These are phyloP conservation scores for Apostasia shenzhenica DNA, from an alignment of 106 monocot genomes.

Conservation along the genomic window DNA sequence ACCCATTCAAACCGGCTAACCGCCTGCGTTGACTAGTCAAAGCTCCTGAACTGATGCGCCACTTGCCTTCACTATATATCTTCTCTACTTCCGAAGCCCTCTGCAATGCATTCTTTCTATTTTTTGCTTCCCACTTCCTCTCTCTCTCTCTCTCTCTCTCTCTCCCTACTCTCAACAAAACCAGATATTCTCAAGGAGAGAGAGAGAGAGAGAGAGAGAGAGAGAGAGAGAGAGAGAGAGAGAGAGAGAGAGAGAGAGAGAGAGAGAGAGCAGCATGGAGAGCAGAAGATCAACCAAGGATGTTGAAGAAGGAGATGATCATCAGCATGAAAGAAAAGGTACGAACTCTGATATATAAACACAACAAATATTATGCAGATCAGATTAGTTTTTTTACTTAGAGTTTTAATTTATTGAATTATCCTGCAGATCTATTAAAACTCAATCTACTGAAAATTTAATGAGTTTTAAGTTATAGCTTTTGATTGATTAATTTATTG, in stretches of 20 bases:
- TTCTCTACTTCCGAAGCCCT: neutral
- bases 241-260: neutral
- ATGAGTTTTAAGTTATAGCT: neutral
- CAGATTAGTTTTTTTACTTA: no score
- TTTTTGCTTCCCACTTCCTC: neutral
- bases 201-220: no score
- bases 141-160: neutral
- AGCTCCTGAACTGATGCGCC: neutral
- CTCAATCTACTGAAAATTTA: no score
- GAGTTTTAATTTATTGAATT: no score
- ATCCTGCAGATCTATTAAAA: no score
- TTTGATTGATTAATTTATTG: neutral
- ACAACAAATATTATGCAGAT: no score
- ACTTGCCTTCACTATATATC: conserved; percentile 1
- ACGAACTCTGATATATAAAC: neutral
- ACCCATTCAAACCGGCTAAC: no score
- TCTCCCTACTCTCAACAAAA: no score
- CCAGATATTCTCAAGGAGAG: no score
- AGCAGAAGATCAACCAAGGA: neutral
- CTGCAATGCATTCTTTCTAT: neutral
- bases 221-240: no score
- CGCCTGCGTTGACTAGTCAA: no score
- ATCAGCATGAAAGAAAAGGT: conserved; percentile 9
- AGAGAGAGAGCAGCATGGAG: neutral
- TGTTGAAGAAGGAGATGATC: neutral